These are phyloP conservation scores for Aspergillus hortae DNA, from an alignment of 2,329 filamentous ascomycete species.

Conservation along the genomic window DNA sequence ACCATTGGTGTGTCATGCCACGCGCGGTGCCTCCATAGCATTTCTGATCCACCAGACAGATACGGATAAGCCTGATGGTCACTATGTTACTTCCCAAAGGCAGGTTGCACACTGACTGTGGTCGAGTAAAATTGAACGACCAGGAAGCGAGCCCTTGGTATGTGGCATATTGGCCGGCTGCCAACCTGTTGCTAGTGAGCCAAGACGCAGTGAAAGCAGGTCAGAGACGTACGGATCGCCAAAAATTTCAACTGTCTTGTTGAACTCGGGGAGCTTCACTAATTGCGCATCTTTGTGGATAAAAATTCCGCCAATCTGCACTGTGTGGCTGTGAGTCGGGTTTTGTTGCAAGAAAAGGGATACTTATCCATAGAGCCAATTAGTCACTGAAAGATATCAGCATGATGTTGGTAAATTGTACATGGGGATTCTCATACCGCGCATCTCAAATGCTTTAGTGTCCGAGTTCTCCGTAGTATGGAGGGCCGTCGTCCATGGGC, in stretches of 20 bases:
- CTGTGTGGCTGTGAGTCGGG: slow-evolving; percentile 26
- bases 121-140: slow-evolving; percentile 56
- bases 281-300: slow-evolving; percentile 45
- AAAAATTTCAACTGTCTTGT: slow-evolving; percentile 42
- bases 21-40: slow-evolving; percentile 54
- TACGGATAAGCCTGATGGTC: slow-evolving; percentile 47
- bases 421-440: slow-evolving; percentile 25
- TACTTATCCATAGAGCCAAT: slow-evolving; percentile 55
- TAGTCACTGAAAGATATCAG: slow-evolving; percentile 46
- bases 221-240: slow-evolving; percentile 35
- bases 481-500: slow-evolving; percentile 38
- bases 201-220: slow-evolving; percentile 21
- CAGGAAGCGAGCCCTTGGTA: slow-evolving; percentile 58
- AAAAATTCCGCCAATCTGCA: slow-evolving; percentile 56
- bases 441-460: slow-evolving; percentile 53
- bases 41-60: slow-evolving; percentile 53
- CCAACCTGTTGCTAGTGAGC: slow-evolving; percentile 48
- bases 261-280: slow-evolving; percentile 38
- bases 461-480: slow-evolving; percentile 42
- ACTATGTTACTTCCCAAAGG: not conserved
- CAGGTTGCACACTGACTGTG: slow-evolving; percentile 31
- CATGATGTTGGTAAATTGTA: not conserved
- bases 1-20: slow-evolving; percentile 35
- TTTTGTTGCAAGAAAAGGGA: not conserved
- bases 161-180: slow-evolving; percentile 54